Percentiles rank a stretch among this genome's conserved stretches.
Evolutionary conservation across 202 grass and related monocot genomes (phyloP).

Genomic region (Bolboschoenoplectus hybrid): DNA sequence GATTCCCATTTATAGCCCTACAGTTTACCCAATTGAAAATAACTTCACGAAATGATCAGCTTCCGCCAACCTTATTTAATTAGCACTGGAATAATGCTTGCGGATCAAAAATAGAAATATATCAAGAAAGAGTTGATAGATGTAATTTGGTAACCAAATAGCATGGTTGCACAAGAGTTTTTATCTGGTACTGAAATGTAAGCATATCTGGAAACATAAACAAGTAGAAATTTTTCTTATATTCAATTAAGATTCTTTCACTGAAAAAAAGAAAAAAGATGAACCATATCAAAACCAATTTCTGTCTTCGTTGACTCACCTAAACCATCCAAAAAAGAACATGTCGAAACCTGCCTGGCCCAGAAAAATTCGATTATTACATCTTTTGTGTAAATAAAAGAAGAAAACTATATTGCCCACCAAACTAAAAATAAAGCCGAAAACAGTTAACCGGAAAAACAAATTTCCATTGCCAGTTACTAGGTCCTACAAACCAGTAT

Average conservation of each 20-base stretch:
- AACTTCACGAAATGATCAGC: not conserved
- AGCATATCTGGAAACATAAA: not conserved
- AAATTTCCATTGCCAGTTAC: not conserved
- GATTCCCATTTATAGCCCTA: not conserved
- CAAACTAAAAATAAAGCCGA: not conserved
- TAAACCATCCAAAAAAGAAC: not conserved
- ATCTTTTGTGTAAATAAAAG: not conserved
- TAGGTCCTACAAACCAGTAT: constrained; percentile 17
- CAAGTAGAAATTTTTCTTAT: not conserved
- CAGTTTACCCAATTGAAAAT: not conserved
- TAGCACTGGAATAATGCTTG: not conserved
- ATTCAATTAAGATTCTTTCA: not conserved
- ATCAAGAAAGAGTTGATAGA: not conserved
- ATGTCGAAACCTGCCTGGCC: not conserved
- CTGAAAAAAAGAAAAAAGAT: not conserved
- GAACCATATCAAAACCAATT: not conserved
- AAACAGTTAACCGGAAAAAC: not conserved
- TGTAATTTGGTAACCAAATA: not conserved
- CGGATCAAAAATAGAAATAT: not conserved
- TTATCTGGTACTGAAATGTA: not conserved
- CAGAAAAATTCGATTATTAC: constrained; percentile 28
- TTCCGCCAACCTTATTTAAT: not conserved
- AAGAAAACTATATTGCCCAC: constrained; percentile 16
- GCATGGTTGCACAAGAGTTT: not conserved
- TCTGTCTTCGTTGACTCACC: constrained; percentile 18